phyloP scores from a whole-genome alignment of 2,329 filamentous ascomycete species.

The Diplodia seriata region DNA sequence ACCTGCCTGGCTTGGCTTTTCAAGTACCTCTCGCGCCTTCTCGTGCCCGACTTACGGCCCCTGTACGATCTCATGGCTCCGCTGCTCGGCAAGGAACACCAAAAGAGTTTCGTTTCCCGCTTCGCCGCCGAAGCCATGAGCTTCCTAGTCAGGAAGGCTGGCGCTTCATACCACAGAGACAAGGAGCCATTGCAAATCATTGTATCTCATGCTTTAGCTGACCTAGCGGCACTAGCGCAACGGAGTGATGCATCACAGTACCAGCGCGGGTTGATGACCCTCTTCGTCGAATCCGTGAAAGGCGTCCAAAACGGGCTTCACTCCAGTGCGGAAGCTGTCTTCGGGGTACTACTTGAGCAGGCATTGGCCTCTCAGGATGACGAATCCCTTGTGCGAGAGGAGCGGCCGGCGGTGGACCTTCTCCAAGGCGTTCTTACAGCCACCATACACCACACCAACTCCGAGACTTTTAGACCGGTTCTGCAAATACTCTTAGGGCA shows the following conservation, averaged over 20 bases:
- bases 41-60: slow-evolving; percentile 84
- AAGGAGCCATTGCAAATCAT: slow-evolving; percentile 71
- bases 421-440: slow-evolving; percentile 79
- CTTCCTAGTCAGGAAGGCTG: slow-evolving; percentile 90
- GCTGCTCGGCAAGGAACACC: slow-evolving; percentile 80
- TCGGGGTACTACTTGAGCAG: slow-evolving; percentile 57
- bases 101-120: slow-evolving; percentile 84
- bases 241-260: slow-evolving; percentile 71
- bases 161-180: slow-evolving; percentile 76
- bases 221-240: slow-evolving; percentile 65
- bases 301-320: slow-evolving; percentile 66
- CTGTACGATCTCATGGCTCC: slow-evolving; percentile 84
- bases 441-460: slow-evolving; percentile 79
- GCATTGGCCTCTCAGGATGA: slow-evolving; percentile 39
- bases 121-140: slow-evolving; percentile 96
- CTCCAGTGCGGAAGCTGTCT: slow-evolving; percentile 62
- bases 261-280: slow-evolving; percentile 86
- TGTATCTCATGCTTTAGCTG: slow-evolving; percentile 73
- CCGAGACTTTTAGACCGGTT: slow-evolving; percentile 74
- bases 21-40: slow-evolving; percentile 89
- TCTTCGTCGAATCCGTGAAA: slow-evolving; percentile 83
- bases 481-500: slow-evolving; percentile 61
- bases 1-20: slow-evolving; percentile 92
- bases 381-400: slow-evolving; percentile 43
- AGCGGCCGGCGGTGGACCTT: slow-evolving; percentile 64